These are phyloP conservation scores for Picocystis salinarum DNA, from an alignment of 139 green algal genomes.

Conservation along the genomic window DNA sequence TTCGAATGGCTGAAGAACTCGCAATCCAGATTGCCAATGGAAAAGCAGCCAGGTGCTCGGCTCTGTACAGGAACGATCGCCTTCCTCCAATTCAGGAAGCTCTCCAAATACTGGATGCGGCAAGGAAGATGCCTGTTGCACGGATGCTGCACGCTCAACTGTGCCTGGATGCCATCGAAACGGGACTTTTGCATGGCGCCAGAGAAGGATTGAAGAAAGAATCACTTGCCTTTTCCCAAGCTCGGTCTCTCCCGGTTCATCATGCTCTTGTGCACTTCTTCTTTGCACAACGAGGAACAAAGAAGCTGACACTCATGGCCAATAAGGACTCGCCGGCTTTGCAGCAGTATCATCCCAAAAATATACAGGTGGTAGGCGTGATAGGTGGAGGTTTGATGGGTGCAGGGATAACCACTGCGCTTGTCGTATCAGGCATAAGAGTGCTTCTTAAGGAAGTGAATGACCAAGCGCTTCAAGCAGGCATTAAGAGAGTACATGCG, in stretches of 20 bases:
- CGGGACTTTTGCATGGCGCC: constrained; percentile 59
- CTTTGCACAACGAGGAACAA: constrained; percentile 82
- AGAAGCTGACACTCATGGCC: constrained; percentile 35
- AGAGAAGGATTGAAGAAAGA: constrained; percentile 53
- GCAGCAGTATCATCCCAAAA: background rate
- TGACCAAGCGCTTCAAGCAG: constrained; percentile 79
- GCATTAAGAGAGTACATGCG: constrained; percentile 38
- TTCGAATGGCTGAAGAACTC: constrained; percentile 14
- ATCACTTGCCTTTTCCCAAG: constrained; percentile 49
- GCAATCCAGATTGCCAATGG: constrained; percentile 68
- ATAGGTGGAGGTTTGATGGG: constrained; percentile 95
- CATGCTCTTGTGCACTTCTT: constrained; percentile 96
- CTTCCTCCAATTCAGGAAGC: constrained; percentile 44
- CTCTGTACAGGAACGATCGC: too few relatives aligned
- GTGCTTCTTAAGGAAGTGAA: constrained; percentile 97
- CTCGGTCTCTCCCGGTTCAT: constrained; percentile 50
- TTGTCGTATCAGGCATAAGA: constrained; percentile 42
- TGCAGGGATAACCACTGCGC: constrained; percentile 79
- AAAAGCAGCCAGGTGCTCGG: too few relatives aligned
- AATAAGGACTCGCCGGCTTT: background rate
- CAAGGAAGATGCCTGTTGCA: constrained; percentile 8
- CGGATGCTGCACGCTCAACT: constrained; percentile 70
- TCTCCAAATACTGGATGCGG: constrained; percentile 39
- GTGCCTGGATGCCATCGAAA: constrained; percentile 76
- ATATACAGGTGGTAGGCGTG: constrained; percentile 64